These are phyloP conservation scores for Citrullus colocynthis DNA, from an alignment of 306 rosid genomes.

Conservation along the genomic window DNA sequence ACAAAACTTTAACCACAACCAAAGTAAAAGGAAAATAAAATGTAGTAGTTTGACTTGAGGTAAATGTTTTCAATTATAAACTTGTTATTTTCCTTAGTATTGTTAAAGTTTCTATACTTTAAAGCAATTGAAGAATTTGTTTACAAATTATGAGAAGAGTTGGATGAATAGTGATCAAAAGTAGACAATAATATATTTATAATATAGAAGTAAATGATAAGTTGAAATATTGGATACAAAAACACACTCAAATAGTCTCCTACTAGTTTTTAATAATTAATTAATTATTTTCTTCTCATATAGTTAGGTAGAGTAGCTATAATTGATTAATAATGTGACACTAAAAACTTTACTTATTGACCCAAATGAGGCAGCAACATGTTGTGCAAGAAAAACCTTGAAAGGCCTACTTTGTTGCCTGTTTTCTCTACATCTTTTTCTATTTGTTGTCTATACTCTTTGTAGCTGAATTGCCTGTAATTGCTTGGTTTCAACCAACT, in stretches of 20 bases:
- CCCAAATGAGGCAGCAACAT: background rate
- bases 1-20: too few relatives aligned
- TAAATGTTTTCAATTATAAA: too few relatives aligned
- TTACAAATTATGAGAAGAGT: background rate
- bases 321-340: background rate
- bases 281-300: background rate
- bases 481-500: constrained; percentile 19
- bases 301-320: background rate
- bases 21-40: too few relatives aligned
- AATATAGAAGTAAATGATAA: background rate
- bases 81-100: too few relatives aligned
- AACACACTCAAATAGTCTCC: background rate
- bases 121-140: background rate
- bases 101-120: too few relatives aligned
- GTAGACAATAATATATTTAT: background rate
- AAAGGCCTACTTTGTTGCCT: constrained; percentile 67
- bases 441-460: constrained; percentile 34
- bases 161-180: background rate
- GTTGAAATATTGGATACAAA: background rate
- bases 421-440: constrained; percentile 39
- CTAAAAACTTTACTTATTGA: background rate
- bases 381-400: constrained; percentile 32
- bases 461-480: constrained; percentile 42
- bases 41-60: too few relatives aligned
- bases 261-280: background rate